A percentile compares a stretch with the other conserved stretches of the same genome.
Evolutionary conservation across 78 protist genomes (phyloP).

Genomic region (Parvularia atlantis): DNA sequence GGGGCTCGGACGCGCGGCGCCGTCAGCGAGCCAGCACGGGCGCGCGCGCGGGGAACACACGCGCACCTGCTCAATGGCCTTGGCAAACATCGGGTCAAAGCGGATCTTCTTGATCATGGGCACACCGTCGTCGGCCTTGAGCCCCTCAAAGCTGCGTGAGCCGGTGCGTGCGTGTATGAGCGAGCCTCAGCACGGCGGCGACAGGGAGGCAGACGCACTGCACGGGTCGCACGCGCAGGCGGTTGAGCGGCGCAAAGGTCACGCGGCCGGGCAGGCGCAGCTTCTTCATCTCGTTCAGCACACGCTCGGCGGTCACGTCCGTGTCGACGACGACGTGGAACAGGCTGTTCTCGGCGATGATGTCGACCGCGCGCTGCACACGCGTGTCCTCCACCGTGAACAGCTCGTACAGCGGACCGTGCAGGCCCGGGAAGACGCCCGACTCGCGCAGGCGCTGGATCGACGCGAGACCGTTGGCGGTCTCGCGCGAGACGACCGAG

Average conservation of each 20-base stretch:
- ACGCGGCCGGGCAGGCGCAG: constrained; percentile 64
- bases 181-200: too few species aligned
- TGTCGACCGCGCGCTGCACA: too few species aligned
- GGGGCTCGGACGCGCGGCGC: background rate
- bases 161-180: background rate
- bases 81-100: constrained; percentile 11
- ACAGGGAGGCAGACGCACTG: background rate
- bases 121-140: too few species aligned
- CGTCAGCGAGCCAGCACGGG: background rate
- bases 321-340: constrained; percentile 90
- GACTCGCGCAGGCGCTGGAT: constrained; percentile 17
- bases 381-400: too few species aligned
- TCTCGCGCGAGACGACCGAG: background rate
- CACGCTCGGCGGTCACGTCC: constrained; percentile 42
- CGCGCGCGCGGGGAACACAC: background rate
- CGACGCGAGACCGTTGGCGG: constrained; percentile 2
- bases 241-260: constrained; percentile 86
- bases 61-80: constrained; percentile 5
- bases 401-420: constrained; percentile 87
- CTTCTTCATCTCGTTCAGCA: constrained; percentile 33
- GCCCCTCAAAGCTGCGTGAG: background rate
- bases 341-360: constrained; percentile 65
- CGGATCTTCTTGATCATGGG: constrained; percentile 26
- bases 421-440: constrained; percentile 44
- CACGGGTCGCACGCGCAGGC: background rate